Evolutionary conservation across 2,329 filamentous ascomycete genomes (phyloP), one percentile per base, ranked within the genome.

Genomic region (Epichloe festucae): DNA sequence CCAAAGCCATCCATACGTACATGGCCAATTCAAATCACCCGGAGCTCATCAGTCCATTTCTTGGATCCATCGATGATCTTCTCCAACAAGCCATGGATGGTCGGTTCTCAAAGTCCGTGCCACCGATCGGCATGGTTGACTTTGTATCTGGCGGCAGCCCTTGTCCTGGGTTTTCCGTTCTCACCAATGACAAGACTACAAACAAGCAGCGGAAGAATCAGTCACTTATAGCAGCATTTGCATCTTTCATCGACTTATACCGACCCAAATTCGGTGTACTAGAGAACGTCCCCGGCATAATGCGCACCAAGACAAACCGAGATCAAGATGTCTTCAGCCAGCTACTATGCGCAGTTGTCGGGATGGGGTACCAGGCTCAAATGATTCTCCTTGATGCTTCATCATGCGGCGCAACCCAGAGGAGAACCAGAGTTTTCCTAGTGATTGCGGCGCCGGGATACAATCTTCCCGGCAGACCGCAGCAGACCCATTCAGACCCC

Each of bases 221-320:
- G 36, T 90, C 86, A 0, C 77, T 93, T 34, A 77, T 93, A 0
- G 87, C 85, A 0, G 85, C 85, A 0, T 87, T 91, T 39, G 82
- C 82, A 0, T 81, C 87, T 0, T 87, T 77, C 53, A 72, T 91
- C 2, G 87, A 94, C 55, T 67, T 88, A 0, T 89, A 87, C 56
- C 76, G 83, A 0, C 87, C 88, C 0, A 73, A 78, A n/a, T 91
- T 86, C 60, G 85, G 82, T 0, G 57, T 91, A 0, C 72, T 94
- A 0, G 88, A 94, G 63, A 94, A 94, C 57, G 88, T 94, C 0
- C 67, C 78, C 0, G 73, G 69, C 0, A 87, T 91, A 68, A 75
- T 85, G 0, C 73, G 68, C 46, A 68, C 69, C 17, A 70, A 64
- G 17, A 59, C 61, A 6, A 67, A 65, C 35, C 67, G 74, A 15